Conservation (phyloP, 495 filamentous ascomycete species). For the Letharia lupina region DNA sequence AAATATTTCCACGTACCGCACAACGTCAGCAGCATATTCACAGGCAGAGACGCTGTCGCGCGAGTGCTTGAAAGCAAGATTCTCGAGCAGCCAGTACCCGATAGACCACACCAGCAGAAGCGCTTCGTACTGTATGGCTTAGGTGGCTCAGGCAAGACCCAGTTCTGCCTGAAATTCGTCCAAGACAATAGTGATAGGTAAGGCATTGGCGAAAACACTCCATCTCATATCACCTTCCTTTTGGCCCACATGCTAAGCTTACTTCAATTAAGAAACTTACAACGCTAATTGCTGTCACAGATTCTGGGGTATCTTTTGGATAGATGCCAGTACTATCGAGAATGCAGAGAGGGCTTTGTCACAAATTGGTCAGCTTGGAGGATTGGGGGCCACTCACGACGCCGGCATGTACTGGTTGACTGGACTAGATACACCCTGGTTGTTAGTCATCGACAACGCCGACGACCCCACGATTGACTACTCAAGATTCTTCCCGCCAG, state of each 20-base stretch:
- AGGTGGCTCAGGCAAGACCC: conserved; percentile 36
- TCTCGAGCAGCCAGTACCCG: neutral
- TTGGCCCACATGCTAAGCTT: neutral
- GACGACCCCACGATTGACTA: conserved; percentile 35
- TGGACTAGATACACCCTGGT: conserved; percentile 30
- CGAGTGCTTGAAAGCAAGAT: conserved; percentile 12
- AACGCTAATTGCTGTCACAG: neutral
- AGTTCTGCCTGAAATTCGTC: conserved; percentile 34
- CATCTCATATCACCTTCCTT: neutral
- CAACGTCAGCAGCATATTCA: conserved; percentile 14
- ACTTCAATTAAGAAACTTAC: neutral
- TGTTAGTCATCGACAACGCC: conserved; percentile 42
- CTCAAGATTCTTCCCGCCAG: conserved; percentile 31
- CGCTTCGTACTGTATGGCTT: conserved; percentile 33
- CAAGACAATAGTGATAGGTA: conserved; percentile 32
- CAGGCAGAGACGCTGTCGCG: conserved; percentile 12
- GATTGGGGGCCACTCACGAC: conserved; percentile 24
- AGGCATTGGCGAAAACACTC: neutral
- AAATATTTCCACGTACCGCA: conserved; percentile 20
- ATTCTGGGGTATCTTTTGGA: conserved; percentile 39
- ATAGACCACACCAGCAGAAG: conserved; percentile 14
- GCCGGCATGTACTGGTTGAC: conserved; percentile 32
- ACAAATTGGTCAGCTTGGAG: conserved; percentile 26
- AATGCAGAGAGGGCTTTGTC: conserved; percentile 28
- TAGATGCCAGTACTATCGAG: conserved; percentile 33